Conservation (phyloP, 2,329 filamentous ascomycete genomes). For the Xylaria sp. region DNA sequence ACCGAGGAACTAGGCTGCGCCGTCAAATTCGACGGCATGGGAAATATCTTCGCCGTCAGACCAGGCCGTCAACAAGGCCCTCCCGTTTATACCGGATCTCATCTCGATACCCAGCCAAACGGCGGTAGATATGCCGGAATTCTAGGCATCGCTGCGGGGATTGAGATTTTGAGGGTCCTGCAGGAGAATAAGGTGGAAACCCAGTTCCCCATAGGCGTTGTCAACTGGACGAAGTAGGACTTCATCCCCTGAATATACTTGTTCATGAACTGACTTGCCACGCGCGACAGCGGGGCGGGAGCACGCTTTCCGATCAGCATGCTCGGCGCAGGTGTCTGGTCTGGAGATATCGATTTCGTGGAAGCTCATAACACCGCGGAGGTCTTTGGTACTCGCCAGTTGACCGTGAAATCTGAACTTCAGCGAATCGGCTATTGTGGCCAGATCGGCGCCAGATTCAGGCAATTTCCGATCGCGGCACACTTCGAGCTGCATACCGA, state of each 20-base stretch:
- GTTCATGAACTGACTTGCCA: not conserved
- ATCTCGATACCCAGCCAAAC: constrained; percentile 59
- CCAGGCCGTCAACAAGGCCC: constrained; percentile 54
- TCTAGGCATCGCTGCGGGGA: constrained; percentile 64
- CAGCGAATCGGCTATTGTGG: constrained; percentile 69
- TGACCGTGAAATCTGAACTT: constrained; percentile 63
- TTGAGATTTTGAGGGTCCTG: constrained; percentile 66
- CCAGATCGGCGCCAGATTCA: constrained; percentile 48
- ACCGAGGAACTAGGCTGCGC: constrained; percentile 59
- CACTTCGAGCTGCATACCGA: constrained; percentile 86
- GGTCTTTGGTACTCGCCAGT: constrained; percentile 50
- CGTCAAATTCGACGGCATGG: constrained; percentile 67
- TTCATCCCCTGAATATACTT: not conserved
- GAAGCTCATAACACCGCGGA: constrained; percentile 56
- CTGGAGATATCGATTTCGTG: constrained; percentile 58
- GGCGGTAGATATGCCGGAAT: constrained; percentile 74
- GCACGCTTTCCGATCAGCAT: constrained; percentile 73
- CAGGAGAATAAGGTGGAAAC: constrained; percentile 64
- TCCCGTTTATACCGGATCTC: constrained; percentile 65
- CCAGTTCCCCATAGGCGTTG: constrained; percentile 64
- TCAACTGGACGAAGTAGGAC: constrained; percentile 66
- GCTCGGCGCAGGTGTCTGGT: constrained; percentile 72
- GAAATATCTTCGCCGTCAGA: constrained; percentile 72
- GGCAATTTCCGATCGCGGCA: constrained; percentile 60
- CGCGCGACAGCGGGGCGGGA: constrained; percentile 56